Conservation (phyloP, 208 protist genomes). For the Trypanosoma cruzi region DNA sequence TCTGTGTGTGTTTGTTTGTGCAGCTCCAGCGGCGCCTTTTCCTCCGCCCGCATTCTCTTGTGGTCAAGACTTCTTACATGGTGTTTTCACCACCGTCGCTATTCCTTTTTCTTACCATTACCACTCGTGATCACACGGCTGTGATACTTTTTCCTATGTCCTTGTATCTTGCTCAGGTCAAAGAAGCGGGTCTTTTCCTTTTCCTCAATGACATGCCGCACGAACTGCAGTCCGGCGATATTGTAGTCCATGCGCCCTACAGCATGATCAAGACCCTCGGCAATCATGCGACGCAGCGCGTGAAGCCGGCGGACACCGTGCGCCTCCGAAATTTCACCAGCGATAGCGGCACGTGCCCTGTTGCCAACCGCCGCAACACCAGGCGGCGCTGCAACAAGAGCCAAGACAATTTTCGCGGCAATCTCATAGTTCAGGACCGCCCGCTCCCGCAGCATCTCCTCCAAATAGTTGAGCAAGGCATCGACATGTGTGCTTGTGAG, state of each 20-base stretch:
- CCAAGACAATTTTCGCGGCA: constrained; percentile 70
- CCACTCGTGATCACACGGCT: constrained; percentile 40
- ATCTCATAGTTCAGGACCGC: constrained; percentile 87
- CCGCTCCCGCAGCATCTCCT: constrained; percentile 56
- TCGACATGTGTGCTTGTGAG: constrained; percentile 88
- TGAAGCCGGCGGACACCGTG: constrained; percentile 63
- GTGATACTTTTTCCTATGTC: constrained; percentile 85
- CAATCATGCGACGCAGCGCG: constrained; percentile 57
- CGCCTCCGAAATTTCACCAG: constrained; percentile 67
- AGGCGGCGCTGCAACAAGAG: constrained; percentile 52
- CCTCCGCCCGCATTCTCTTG: not conserved
- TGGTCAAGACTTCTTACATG: not conserved
- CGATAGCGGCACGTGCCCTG: constrained; percentile 41
- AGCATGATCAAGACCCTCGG: constrained; percentile 55
- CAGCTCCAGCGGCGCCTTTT: not conserved
- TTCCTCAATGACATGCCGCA: constrained; percentile 65
- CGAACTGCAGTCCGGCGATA: constrained; percentile 68
- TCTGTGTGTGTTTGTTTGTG: too few species aligned
- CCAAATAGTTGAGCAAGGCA: constrained; percentile 69
- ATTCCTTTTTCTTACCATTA: constrained; percentile 21
- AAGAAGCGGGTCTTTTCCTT: constrained; percentile 76
- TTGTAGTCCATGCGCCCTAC: constrained; percentile 79
- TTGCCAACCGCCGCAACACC: constrained; percentile 1
- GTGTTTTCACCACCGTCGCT: not conserved
- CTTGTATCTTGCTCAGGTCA: constrained; percentile 81